Evolutionary conservation across 2,329 filamentous ascomycete genomes (phyloP), one percentile per base, ranked within the genome.

Genomic region (Hyphodiscus sp.): DNA sequence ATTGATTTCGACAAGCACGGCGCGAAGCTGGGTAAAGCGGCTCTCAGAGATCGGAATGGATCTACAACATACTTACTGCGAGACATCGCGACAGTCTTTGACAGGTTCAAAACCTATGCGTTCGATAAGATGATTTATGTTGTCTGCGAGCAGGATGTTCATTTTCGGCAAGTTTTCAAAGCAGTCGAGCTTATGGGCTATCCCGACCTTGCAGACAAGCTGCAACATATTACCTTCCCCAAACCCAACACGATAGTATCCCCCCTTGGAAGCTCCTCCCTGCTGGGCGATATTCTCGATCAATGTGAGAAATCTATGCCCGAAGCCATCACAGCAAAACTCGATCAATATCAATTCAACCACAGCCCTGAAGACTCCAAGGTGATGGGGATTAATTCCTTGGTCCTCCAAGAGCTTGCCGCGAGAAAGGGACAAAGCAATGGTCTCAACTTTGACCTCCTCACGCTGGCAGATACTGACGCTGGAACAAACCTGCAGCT

Each of bases 91-190:
- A 82, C 82, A 6, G 82, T 81, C 30, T 67, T 81, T 20, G 82
- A 87, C 69, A 79, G 85, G 66, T 74, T 77, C 54, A 75, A 85
- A 53, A 76, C 77, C 54, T 81, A 81, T 67, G 68, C 81, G 61
- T 84, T 83, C 62, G 82, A 86, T 68, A 81, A 80, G 70, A 84
- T 85, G 81, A 81, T 85, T 58, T 86, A 85, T 68, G 81, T 85
- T 44, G 76, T 86, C 51, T 81, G 75, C 13, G 81, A 85, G 68
- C 82, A 85, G 68, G 81, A 85, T 67, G 74, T 83, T 29, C 82
- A 85, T 67, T 85, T 85, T 58, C 82, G 26, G 26, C 50, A 46
- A 41, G 20, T 51, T 11, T 41, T 51, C 50, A 46, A 51, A 41
- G 29, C 43, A 8, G 20, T 51, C 10, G 50, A 51, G 26, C 50